Percentiles rank a stretch among this genome's conserved stretches.
Evolutionary conservation across 2,329 filamentous ascomycete genomes (phyloP).

Genomic region (Neonectria neomacrospora): DNA sequence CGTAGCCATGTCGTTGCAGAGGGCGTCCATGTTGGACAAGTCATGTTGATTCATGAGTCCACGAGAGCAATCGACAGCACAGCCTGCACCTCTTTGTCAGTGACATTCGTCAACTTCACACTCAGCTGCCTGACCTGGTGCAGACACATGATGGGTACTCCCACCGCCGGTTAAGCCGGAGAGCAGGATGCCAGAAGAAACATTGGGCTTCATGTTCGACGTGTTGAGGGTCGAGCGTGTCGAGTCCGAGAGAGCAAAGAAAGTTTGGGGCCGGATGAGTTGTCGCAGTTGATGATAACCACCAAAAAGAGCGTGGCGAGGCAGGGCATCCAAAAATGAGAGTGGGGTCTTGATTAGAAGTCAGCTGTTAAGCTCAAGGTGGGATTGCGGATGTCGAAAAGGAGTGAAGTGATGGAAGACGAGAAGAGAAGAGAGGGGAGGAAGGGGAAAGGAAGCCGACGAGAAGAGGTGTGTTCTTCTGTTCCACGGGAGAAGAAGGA

Average conservation of each 20-base stretch:
- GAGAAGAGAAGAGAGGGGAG: conserved; percentile 11
- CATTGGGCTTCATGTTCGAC: conserved; percentile 44
- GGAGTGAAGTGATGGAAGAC: conserved; percentile 30
- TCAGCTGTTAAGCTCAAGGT: conserved; percentile 40
- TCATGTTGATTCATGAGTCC: conserved; percentile 24
- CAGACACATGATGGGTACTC: conserved; percentile 12
- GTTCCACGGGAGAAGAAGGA: neutral
- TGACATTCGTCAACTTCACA: neutral
- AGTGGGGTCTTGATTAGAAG: conserved; percentile 39
- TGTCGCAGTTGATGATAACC: conserved; percentile 48
- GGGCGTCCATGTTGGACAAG: conserved; percentile 16
- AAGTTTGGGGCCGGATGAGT: conserved; percentile 39
- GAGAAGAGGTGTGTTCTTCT: neutral
- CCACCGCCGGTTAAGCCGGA: conserved; percentile 22
- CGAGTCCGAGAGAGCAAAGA: conserved; percentile 21
- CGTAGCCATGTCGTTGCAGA: conserved; percentile 36
- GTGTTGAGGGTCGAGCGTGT: conserved; percentile 8
- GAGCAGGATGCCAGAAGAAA: conserved; percentile 27
- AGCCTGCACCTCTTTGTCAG: conserved; percentile 28
- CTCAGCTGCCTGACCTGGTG: conserved; percentile 25
- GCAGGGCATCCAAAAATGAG: conserved; percentile 48
- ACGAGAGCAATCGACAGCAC: conserved; percentile 33
- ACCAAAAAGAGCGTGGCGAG: conserved; percentile 44
- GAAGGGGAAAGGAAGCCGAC: conserved; percentile 1
- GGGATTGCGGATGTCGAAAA: conserved; percentile 34